phyloP scores from a whole-genome alignment of 169 alveolate genomes.

The Plasmodium gallinaceum region DNA sequence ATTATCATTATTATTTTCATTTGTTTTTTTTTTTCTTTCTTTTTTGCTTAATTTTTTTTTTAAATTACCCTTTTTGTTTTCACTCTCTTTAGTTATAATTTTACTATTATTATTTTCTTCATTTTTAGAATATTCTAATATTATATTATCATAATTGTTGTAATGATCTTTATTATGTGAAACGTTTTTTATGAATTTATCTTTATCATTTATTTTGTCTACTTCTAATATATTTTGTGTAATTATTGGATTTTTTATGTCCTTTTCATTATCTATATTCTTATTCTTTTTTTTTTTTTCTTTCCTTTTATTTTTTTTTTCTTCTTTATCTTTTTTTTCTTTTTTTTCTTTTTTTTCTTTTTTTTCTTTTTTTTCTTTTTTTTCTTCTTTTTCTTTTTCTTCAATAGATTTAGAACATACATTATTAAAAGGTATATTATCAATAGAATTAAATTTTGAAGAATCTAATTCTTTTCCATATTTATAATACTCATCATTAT shows the following conservation, averaged over 20 bases:
- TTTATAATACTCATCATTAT: neutral
- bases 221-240: conserved; percentile 2
- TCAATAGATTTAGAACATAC: neutral
- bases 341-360: no score
- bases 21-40: neutral
- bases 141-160: neutral
- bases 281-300: conserved; percentile 2
- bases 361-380: no score
- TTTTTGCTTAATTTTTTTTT: neutral
- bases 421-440: neutral
- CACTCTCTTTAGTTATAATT: neutral
- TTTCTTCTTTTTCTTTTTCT: no score
- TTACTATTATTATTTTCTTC: neutral
- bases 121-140: conserved; percentile 5
- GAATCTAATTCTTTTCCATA: neutral
- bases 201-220: neutral
- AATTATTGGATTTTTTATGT: neutral
- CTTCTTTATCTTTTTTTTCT: conserved; percentile 2
- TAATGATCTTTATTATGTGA: neutral
- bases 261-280: neutral
- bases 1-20: neutral
- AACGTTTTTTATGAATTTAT: neutral
- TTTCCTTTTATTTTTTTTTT: neutral
- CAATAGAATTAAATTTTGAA: neutral
- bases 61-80: neutral